Evolutionary conservation across 371 early-diverging fungal species (phyloP).

Genomic region (Haplosporangium sp.): DNA sequence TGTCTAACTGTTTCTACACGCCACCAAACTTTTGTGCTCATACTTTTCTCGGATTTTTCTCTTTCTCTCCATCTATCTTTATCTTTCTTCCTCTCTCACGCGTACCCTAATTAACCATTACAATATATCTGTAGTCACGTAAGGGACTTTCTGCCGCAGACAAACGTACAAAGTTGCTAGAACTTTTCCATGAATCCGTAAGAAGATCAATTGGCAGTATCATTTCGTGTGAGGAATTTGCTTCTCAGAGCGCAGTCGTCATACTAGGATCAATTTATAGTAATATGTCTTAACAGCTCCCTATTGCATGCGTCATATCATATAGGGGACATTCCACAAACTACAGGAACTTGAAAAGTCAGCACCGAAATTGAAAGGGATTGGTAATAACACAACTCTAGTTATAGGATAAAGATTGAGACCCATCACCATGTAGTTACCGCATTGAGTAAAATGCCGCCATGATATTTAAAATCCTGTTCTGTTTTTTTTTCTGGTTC

Average conservation of each 20-base stretch:
- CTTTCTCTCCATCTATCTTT: too few relatives aligned
- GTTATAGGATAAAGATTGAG: background rate
- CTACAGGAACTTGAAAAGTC: slow-evolving; percentile 94
- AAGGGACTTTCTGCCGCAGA: slow-evolving; percentile 81
- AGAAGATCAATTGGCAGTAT: slow-evolving; percentile 8
- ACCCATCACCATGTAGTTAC: background rate
- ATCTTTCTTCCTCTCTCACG: background rate
- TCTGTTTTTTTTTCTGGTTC: background rate
- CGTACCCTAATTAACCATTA: background rate
- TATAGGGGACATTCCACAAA: slow-evolving; percentile 68
- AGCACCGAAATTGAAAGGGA: slow-evolving; percentile 88
- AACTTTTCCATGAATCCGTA: slow-evolving; percentile 86
- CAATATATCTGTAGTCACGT: slow-evolving; percentile 24
- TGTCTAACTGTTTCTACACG: background rate
- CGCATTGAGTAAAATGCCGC: background rate
- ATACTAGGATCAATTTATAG: background rate
- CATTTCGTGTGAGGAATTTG: background rate
- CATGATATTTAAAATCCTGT: too few relatives aligned
- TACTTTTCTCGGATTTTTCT: too few relatives aligned
- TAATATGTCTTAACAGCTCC: background rate
- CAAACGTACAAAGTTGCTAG: slow-evolving; percentile 82
- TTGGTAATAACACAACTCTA: slow-evolving; percentile 63
- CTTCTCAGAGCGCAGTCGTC: background rate
- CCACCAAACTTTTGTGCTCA: too few relatives aligned
- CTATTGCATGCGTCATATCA: background rate